These are phyloP conservation scores for Jaapia argillacea DNA, from an alignment of 768 basidiomycete genomes.

Conservation along the genomic window DNA sequence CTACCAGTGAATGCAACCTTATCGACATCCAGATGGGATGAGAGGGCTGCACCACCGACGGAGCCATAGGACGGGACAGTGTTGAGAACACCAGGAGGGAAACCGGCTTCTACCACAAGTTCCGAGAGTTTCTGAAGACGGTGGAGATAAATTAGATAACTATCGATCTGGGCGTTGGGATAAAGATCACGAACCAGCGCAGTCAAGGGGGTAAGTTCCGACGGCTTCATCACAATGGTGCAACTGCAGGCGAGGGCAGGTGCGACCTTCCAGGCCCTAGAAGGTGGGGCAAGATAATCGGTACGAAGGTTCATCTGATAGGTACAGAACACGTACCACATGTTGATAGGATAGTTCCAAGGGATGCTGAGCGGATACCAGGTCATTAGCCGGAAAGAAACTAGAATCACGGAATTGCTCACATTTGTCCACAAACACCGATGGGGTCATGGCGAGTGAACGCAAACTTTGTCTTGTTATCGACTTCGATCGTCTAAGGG, in stretches of 20 bases:
- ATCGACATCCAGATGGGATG: constrained; percentile 78
- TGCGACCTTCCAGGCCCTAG: constrained; percentile 84
- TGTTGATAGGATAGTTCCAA: constrained; percentile 79
- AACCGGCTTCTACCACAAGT: constrained; percentile 77
- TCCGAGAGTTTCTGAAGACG: constrained; percentile 64
- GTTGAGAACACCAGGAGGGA: constrained; percentile 88
- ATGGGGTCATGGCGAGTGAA: constrained; percentile 87
- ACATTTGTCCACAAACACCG: constrained; percentile 95
- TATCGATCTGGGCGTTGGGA: constrained; percentile 2
- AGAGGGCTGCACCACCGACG: constrained; percentile 78
- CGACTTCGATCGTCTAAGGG: constrained; percentile 57
- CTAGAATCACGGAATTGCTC: constrained; percentile 9
- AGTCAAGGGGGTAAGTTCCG: constrained; percentile 77
- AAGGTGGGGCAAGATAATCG: not conserved
- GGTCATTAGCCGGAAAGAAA: not conserved
- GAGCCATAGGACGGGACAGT: constrained; percentile 75
- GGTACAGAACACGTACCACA: constrained; percentile 42
- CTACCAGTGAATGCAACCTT: constrained; percentile 96
- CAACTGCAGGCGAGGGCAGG: constrained; percentile 89
- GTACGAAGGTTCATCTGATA: not conserved
- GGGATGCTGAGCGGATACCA: constrained; percentile 1
- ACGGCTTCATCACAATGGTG: constrained; percentile 93
- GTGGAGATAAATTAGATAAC: constrained; percentile 3
- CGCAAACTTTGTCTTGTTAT: constrained; percentile 71
- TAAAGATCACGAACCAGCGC: constrained; percentile 45